Percentiles rank a stretch among this genome's conserved stretches.
Evolutionary conservation across 2,329 filamentous ascomycete species (phyloP).

Genomic region (Alternaria sp.): DNA sequence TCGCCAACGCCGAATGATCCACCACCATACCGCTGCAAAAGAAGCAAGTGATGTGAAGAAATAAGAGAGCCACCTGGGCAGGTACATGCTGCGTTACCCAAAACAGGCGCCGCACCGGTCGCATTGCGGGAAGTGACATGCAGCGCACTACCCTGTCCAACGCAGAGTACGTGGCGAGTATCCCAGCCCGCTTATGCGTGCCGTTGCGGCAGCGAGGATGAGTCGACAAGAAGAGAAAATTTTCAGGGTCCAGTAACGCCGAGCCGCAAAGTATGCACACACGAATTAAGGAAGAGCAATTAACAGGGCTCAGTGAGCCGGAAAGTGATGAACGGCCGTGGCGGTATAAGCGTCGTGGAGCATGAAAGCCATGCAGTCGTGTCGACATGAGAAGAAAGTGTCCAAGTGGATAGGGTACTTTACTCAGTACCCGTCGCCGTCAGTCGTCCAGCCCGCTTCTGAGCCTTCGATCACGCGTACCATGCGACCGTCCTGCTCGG

Average conservation of each 20-base stretch:
- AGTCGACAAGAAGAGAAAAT: conserved; percentile 22
- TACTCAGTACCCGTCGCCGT: conserved; percentile 47
- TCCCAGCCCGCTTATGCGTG: conserved; percentile 26
- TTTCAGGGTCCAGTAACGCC: conserved; percentile 5
- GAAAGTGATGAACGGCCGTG: background rate
- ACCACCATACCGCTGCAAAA: conserved; percentile 6
- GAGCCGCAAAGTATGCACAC: conserved; percentile 1
- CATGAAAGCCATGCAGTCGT: conserved; percentile 9
- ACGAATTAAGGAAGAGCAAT: background rate
- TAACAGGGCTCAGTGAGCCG: background rate
- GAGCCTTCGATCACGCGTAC: conserved; percentile 57
- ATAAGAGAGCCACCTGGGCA: conserved; percentile 10
- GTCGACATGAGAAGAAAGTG: conserved; percentile 2
- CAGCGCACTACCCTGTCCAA: background rate
- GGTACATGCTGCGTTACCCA: background rate
- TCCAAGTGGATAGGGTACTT: conserved; percentile 4
- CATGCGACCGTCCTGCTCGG: conserved; percentile 51
- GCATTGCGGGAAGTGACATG: conserved; percentile 6
- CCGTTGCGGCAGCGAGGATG: conserved; percentile 13
- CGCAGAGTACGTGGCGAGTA: conserved; percentile 35
- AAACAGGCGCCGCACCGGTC: background rate
- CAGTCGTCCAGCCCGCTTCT: conserved; percentile 62
- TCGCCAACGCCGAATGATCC: conserved; percentile 8
- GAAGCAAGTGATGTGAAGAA: conserved; percentile 7
- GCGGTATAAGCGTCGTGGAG: conserved; percentile 5